Base-by-base conservation (phyloP, 2,329 filamentous ascomycete species). In the Zymoseptoria brevis region DNA sequence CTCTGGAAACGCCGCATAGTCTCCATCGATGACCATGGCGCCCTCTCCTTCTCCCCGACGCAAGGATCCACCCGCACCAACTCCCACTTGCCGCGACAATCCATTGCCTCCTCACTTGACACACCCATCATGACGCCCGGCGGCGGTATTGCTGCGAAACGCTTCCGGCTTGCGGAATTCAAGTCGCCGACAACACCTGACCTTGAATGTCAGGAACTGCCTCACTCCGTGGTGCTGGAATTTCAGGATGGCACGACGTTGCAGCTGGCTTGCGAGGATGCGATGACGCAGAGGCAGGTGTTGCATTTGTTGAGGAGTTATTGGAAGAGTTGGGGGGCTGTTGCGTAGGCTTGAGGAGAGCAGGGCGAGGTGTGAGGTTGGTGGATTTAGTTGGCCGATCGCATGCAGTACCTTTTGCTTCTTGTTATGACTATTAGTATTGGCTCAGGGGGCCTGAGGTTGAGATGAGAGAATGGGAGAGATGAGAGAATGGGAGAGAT, bases 1-100 rank as follows among this genome's bases (percentile, higher is more conserved):
- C 81, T 99, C 11, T 99, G 94, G 94, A 99, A 97, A 78, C 88
- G 93, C 57, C 86, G 94, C 61, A 91, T 87, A 69, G 86, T 96
- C 75, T 87, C 87, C 64, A 84, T 99, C 58, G 92, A 97, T 73
- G 84, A 86, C 8, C 81, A 88, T 61, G 94, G 93, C 19, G 91
- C 88, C 74, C 78, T 99, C 48, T 86, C 96, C 59, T 81, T 99
- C 62, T 89, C 87, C 50, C 81, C 86, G 8, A 82, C 87, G 19
- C 85, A 85, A 62, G 82, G 85, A 19, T 45, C 35, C 35, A 45
- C 35, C 35, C 35, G 35, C 35, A n/a, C 35, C 35, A 29, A 29
- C 2, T 29, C 26, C 26, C 26, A 29, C 26, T 6, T 29, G 8
- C 7, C 26, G 7, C 26, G 26, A 8, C 35, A 45, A 4, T 45